phyloP scores from a whole-genome alignment of 75 land plant genomes.

The Cunninghamia lanceolata region DNA sequence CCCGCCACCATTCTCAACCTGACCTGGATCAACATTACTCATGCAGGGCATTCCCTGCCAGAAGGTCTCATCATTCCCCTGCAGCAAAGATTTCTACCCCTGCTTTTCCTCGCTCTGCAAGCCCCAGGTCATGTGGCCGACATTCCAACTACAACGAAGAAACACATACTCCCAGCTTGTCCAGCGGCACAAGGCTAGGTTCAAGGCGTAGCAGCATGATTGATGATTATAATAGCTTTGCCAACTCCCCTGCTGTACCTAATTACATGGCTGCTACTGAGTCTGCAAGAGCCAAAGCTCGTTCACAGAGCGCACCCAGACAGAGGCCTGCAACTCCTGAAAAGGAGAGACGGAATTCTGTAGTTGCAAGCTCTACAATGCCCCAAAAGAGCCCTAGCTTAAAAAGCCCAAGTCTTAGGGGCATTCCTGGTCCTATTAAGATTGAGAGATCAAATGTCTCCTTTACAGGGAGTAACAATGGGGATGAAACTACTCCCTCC shows the following conservation, averaged over 20 bases:
- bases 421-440: conserved; percentile 25
- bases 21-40: too few relatives aligned
- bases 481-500: conserved; percentile 59
- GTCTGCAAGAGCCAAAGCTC: conserved; percentile 73
- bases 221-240: conserved; percentile 17
- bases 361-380: conserved; percentile 10
- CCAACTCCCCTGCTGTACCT: conserved; percentile 44
- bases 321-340: conserved; percentile 83
- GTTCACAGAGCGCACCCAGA: conserved; percentile 86
- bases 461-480: conserved; percentile 35
- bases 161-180: conserved; percentile 31
- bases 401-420: conserved; percentile 80
- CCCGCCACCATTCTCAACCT: neutral
- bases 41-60: neutral
- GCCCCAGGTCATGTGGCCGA: conserved; percentile 49
- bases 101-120: conserved; percentile 51
- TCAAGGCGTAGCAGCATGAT: conserved; percentile 18
- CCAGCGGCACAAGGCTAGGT: conserved; percentile 19
- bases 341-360: conserved; percentile 39
- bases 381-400: conserved; percentile 21
- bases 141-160: conserved; percentile 17
- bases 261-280: conserved; percentile 96
- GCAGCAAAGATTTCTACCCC: conserved; percentile 7
- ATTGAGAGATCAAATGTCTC: conserved; percentile 43
- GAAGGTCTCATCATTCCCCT: conserved; percentile 15